Evolutionary conservation across 352 stramenopile species (phyloP).

Genomic region (Pythium volutum): DNA sequence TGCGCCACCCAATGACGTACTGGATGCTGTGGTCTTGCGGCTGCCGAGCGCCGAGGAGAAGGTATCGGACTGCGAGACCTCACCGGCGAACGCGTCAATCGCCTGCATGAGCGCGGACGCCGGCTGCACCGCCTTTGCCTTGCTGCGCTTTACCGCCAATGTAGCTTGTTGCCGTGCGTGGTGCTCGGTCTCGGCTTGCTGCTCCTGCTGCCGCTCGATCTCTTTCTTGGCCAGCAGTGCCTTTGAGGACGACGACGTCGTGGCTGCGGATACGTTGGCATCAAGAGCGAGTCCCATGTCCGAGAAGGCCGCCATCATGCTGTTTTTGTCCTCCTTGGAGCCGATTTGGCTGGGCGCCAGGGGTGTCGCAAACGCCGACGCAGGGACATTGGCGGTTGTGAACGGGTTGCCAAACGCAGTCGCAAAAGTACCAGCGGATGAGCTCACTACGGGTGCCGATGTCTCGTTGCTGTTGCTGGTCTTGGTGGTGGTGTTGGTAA

Average conservation of each 20-base stretch:
- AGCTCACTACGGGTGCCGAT: not conserved
- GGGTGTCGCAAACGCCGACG: not conserved
- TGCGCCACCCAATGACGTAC: conserved; percentile 27
- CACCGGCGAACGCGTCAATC: conserved; percentile 54
- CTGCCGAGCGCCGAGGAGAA: conserved; percentile 21
- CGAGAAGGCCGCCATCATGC: conserved; percentile 59
- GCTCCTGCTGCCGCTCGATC: conserved; percentile 38
- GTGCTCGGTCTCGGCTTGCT: conserved; percentile 24
- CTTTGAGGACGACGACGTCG: conserved; percentile 30
- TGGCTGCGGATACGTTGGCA: conserved; percentile 10
- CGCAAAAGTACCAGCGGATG: not conserved
- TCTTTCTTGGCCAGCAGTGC: conserved; percentile 52
- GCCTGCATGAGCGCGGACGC: conserved; percentile 57
- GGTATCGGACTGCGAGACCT: conserved; percentile 38
- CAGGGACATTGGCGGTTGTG: conserved; percentile 2
- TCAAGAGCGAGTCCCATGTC: conserved; percentile 50
- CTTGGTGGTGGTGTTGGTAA: not conserved
- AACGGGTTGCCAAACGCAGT: conserved; percentile 26
- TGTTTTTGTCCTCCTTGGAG: conserved; percentile 24
- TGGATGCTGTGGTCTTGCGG: conserved; percentile 3
- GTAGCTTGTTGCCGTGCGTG: conserved; percentile 32
- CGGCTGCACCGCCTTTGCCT: conserved; percentile 18
- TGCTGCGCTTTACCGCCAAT: conserved; percentile 9
- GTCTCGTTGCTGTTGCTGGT: not conserved
- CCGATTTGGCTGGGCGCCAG: conserved; percentile 9